These are phyloP conservation scores for Meripilus lineatus DNA, from an alignment of 1,284 basidiomycete species.

Conservation along the genomic window DNA sequence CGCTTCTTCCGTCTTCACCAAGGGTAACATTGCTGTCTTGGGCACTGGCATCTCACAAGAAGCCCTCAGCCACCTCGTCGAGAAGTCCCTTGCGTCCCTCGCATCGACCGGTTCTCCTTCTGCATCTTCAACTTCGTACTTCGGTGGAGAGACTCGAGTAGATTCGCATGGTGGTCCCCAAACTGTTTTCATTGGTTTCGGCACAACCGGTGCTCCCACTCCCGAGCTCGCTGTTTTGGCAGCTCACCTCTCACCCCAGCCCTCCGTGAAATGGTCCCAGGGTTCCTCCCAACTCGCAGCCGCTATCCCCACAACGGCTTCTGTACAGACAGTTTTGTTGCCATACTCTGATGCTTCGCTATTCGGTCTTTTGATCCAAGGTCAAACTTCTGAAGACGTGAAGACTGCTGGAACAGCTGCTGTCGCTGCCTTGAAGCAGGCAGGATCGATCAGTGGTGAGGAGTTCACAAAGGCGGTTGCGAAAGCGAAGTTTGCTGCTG, in stretches of 20 bases:
- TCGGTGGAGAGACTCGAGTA: conserved; percentile 81
- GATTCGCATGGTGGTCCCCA: conserved; percentile 57
- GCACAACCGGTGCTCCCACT: conserved; percentile 55
- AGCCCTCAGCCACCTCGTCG: conserved; percentile 67
- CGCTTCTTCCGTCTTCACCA: conserved; percentile 68
- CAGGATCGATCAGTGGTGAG: conserved; percentile 56
- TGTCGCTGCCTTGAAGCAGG: conserved; percentile 64
- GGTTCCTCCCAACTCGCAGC: conserved; percentile 67
- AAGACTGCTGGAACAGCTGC: conserved; percentile 62
- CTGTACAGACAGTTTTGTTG: conserved; percentile 70
- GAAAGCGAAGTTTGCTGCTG: conserved; percentile 83
- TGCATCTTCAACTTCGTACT: conserved; percentile 53
- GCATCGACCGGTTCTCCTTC: conserved; percentile 37
- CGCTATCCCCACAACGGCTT: conserved; percentile 44
- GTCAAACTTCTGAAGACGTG: conserved; percentile 50
- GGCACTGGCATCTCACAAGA: conserved; percentile 81
- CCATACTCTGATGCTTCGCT: conserved; percentile 89
- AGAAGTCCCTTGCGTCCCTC: conserved; percentile 57
- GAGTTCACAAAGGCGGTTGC: conserved; percentile 77
- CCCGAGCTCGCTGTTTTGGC: conserved; percentile 75
- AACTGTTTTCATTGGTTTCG: conserved; percentile 83
- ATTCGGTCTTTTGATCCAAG: conserved; percentile 77
- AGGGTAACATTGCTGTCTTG: conserved; percentile 79
- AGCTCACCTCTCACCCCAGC: conserved; percentile 67
- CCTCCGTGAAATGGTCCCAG: conserved; percentile 82